These are phyloP conservation scores for Alopecurus myosuroides DNA, from an alignment of 176 grass and related monocot genomes.

Conservation along the genomic window DNA sequence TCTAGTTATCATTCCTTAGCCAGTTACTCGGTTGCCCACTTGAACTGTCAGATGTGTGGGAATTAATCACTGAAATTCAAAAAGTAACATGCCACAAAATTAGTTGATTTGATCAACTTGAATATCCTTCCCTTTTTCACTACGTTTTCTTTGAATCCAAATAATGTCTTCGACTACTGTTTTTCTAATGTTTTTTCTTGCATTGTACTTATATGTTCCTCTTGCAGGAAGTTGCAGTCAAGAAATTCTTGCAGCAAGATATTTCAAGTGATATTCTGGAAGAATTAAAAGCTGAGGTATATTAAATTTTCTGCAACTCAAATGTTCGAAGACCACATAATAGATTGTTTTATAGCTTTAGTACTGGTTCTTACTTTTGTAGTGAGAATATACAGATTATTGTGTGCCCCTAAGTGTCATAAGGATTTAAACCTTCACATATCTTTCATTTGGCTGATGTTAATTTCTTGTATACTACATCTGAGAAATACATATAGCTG, in stretches of 20 bases:
- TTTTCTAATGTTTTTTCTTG: slow-evolving; percentile 23
- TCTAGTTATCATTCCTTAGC: not conserved
- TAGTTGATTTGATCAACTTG: not conserved
- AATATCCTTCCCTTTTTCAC: not conserved
- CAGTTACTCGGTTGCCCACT: not conserved
- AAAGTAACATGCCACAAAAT: not conserved
- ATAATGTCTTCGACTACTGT: not conserved
- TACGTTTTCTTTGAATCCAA: not conserved
- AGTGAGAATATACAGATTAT: slow-evolving; percentile 7
- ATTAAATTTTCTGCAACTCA: slow-evolving; percentile 12
- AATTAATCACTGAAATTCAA: not conserved
- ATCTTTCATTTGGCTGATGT: slow-evolving; percentile 16
- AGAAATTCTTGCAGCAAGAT: slow-evolving; percentile 99
- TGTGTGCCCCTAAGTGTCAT: slow-evolving; percentile 10
- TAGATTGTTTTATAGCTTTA: not conserved
- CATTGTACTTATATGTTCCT: slow-evolving; percentile 29
- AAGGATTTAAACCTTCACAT: not conserved
- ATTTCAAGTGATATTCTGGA: slow-evolving; percentile 92
- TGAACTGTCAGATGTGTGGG: slow-evolving; percentile 2
- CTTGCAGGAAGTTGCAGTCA: slow-evolving; percentile 86
- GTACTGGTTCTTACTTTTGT: slow-evolving; percentile 18
- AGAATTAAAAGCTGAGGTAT: slow-evolving; percentile 96
- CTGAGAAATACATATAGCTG: slow-evolving; percentile 3
- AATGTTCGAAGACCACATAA: not conserved
- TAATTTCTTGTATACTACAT: slow-evolving; percentile 8